A percentile compares a stretch with the other conserved stretches of the same genome.
phyloP scores from a whole-genome alignment of 2,329 filamentous ascomycete species.

The Colletotrichum limetticola region DNA sequence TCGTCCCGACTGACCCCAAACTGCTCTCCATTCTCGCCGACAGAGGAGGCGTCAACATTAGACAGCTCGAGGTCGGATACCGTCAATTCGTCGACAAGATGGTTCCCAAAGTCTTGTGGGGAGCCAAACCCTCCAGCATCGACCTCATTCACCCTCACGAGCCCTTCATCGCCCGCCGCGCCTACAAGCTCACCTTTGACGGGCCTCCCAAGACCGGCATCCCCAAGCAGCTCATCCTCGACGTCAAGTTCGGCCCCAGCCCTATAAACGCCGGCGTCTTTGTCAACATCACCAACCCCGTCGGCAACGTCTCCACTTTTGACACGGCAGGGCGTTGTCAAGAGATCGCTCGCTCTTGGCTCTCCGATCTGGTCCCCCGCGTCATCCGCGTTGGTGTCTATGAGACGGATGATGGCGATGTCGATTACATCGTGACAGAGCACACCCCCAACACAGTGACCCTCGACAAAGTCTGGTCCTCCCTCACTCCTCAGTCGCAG shows the following conservation, averaged over 20 bases:
- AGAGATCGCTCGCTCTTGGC: not conserved
- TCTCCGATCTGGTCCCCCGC: constrained; percentile 1
- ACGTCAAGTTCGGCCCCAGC: not conserved
- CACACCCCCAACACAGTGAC: not conserved
- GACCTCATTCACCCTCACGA: not conserved
- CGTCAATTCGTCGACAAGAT: not conserved
- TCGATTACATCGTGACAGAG: constrained; percentile 10
- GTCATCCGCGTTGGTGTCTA: not conserved
- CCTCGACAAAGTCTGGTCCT: constrained; percentile 10
- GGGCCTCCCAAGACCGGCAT: constrained; percentile 5
- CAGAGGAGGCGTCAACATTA: not conserved
- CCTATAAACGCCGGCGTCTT: constrained; percentile 5
- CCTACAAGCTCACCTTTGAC: constrained; percentile 5
- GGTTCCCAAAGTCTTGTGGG: not conserved
- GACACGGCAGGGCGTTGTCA: not conserved
- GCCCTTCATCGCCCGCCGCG: not conserved
- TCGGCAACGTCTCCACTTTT: not conserved
- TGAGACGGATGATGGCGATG: not conserved
- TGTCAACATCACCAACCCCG: not conserved
- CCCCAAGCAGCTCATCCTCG: constrained; percentile 5
- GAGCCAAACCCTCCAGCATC: not conserved
- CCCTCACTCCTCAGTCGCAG: not conserved
- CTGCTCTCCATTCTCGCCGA: not conserved
- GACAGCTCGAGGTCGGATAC: not conserved
- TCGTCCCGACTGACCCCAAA: not conserved